These are phyloP conservation scores for Akanthomyces lecanii DNA, from an alignment of 2,329 filamentous ascomycete genomes.

Conservation along the genomic window DNA sequence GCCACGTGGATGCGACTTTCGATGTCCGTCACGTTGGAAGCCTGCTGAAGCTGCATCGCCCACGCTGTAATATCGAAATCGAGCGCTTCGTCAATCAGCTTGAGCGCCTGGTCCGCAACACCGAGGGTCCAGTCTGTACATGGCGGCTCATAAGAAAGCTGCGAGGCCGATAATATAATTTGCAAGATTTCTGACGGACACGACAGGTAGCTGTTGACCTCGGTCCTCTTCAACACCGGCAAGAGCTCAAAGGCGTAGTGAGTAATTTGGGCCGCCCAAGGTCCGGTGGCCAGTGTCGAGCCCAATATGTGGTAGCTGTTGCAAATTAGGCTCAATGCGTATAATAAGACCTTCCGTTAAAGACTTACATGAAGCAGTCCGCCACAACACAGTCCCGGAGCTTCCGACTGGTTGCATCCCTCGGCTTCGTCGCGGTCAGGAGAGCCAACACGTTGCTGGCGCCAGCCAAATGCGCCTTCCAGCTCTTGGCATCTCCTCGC, in stretches of 20 bases:
- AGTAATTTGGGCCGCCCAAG: constrained; percentile 36
- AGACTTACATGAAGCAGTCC: constrained; percentile 43
- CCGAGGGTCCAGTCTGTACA: constrained; percentile 29
- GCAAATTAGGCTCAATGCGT: constrained; percentile 18
- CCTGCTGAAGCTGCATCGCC: constrained; percentile 37
- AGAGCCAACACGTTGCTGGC: constrained; percentile 40
- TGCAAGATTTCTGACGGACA: constrained; percentile 41
- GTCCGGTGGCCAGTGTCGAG: constrained; percentile 34
- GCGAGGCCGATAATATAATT: constrained; percentile 42
- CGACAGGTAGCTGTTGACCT: constrained; percentile 40
- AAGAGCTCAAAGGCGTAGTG: constrained; percentile 36
- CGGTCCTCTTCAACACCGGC: constrained; percentile 38
- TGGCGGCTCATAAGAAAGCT: constrained; percentile 37
- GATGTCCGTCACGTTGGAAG: constrained; percentile 34
- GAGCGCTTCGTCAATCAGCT: constrained; percentile 39
- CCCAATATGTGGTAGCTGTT: constrained; percentile 39
- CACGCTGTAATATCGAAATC: constrained; percentile 40
- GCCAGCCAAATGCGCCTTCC: constrained; percentile 44
- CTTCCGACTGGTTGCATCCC: constrained; percentile 30
- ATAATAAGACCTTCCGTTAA: not conserved
- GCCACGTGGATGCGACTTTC: constrained; percentile 42
- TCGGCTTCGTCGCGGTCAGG: constrained; percentile 28
- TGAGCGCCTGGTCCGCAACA: constrained; percentile 34
- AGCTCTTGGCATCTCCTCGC: constrained; percentile 36
- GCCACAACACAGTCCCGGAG: constrained; percentile 44